Conservation (phyloP, 495 filamentous ascomycete genomes). For the Annulohypoxylon moriforme region DNA sequence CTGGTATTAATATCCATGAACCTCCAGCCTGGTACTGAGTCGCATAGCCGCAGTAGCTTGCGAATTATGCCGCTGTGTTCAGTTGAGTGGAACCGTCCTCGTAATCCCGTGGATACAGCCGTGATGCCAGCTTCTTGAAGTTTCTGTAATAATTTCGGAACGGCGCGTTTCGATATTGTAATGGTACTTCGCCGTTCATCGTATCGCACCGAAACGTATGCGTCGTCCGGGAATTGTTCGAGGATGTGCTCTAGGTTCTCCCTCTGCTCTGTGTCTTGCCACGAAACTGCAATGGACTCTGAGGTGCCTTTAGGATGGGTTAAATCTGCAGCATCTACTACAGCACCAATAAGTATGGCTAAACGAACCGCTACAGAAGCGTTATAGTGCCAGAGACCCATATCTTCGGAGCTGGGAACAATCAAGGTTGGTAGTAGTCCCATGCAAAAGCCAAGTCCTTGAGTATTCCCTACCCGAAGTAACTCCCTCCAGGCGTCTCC, state of each 20-base stretch:
- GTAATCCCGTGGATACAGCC: not conserved
- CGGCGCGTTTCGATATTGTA: not conserved
- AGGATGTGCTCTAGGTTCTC: not conserved
- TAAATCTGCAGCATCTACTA: conserved; percentile 13
- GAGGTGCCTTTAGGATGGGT: not conserved
- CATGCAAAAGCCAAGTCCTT: conserved; percentile 58
- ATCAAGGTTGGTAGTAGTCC: conserved; percentile 55
- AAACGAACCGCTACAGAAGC: conserved; percentile 55
- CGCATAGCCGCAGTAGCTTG: not conserved
- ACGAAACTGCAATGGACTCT: not conserved
- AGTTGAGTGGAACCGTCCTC: not conserved
- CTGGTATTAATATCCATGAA: not conserved
- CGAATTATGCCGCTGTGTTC: not conserved
- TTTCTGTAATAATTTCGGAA: not conserved
- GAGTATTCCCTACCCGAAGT: not conserved
- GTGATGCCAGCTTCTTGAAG: not conserved
- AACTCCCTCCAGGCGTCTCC: not conserved
- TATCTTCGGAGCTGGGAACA: conserved; percentile 42
- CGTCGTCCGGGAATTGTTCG: not conserved
- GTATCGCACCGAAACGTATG: not conserved
- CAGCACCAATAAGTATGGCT: conserved; percentile 50
- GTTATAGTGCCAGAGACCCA: conserved; percentile 46
- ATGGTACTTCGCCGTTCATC: not conserved
- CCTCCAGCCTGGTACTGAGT: not conserved
- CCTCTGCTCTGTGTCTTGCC: not conserved